These are phyloP conservation scores for Hymenotorrendiella dingleyae DNA, from an alignment of 2,329 filamentous ascomycete species.

Conservation along the genomic window DNA sequence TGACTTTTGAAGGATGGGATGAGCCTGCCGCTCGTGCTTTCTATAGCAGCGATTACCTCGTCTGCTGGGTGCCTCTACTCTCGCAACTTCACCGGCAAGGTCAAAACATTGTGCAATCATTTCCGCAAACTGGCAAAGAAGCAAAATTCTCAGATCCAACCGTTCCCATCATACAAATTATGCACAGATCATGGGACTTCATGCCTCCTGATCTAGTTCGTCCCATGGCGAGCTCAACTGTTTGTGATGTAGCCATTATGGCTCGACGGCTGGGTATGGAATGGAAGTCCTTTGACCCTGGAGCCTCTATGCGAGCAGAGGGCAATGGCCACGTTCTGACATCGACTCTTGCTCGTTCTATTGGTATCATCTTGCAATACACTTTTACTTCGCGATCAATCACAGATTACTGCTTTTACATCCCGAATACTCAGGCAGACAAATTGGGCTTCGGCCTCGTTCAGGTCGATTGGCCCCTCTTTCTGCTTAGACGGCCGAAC, in stretches of 20 bases:
- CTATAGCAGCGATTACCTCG: conserved; percentile 12
- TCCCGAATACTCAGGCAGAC: conserved; percentile 11
- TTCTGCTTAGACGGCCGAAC: not conserved
- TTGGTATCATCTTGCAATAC: conserved; percentile 21
- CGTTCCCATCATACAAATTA: conserved; percentile 14
- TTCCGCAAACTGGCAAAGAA: conserved; percentile 1
- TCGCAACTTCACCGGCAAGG: conserved; percentile 11
- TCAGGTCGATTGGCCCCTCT: conserved; percentile 8
- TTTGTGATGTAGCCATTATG: conserved; percentile 22
- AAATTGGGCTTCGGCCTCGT: conserved; percentile 14
- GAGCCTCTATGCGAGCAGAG: conserved; percentile 22
- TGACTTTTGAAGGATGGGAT: conserved; percentile 10
- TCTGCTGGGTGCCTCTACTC: conserved; percentile 17
- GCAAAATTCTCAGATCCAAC: conserved; percentile 1
- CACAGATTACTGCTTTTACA: conserved; percentile 6
- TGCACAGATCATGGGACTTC: conserved; percentile 26
- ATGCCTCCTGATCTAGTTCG: conserved; percentile 24
- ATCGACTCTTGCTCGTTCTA: conserved; percentile 20
- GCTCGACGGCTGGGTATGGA: conserved; percentile 25
- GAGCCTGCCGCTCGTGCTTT: conserved; percentile 1
- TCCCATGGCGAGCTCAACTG: conserved; percentile 21
- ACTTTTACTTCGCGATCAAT: conserved; percentile 6
- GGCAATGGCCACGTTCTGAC: conserved; percentile 25
- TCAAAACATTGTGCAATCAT: not conserved
- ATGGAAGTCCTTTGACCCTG: conserved; percentile 25